phyloP scores from a whole-genome alignment of 139 green algal species.

The Zygnema circumcarinatum region DNA sequence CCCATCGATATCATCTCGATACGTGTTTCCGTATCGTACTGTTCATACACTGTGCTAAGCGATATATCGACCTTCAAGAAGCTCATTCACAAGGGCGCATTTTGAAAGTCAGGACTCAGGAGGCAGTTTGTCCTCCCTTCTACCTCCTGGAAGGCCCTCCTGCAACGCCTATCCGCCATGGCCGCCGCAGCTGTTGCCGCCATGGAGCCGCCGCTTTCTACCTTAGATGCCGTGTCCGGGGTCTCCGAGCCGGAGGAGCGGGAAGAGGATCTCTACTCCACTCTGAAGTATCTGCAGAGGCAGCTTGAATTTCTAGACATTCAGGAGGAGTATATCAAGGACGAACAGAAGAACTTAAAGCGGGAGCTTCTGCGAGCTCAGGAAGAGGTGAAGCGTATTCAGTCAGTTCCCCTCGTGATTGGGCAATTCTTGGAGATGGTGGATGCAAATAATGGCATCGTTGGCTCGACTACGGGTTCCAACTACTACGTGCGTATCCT shows the following conservation, averaged over 20 bases:
- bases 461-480: conserved; percentile 93
- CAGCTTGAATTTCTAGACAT: conserved; percentile 98
- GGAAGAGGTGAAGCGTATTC: conserved; percentile 98
- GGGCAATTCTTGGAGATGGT: conserved; percentile 99
- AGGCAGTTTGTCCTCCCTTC: no score
- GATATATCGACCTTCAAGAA: no score
- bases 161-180: no score
- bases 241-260: not conserved
- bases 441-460: conserved; percentile 92
- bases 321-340: conserved; percentile 99
- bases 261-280: conserved; percentile 65
- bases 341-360: conserved; percentile 98
- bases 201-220: not conserved
- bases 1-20: no score
- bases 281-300: conserved; percentile 90
- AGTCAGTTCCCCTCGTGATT: conserved; percentile 97
- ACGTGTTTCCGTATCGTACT: no score
- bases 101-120: no score
- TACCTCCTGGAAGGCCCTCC: no score
- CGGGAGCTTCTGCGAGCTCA: conserved; percentile 95
- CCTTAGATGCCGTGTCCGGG: not conserved
- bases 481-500: conserved; percentile 96
- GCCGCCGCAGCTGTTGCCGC: no score
- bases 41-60: no score
- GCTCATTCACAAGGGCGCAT: no score